A percentile compares a stretch with the other conserved stretches of the same genome.
Evolutionary conservation across 2,329 filamentous ascomycete species (phyloP).

Genomic region (Fusarium sp.): DNA sequence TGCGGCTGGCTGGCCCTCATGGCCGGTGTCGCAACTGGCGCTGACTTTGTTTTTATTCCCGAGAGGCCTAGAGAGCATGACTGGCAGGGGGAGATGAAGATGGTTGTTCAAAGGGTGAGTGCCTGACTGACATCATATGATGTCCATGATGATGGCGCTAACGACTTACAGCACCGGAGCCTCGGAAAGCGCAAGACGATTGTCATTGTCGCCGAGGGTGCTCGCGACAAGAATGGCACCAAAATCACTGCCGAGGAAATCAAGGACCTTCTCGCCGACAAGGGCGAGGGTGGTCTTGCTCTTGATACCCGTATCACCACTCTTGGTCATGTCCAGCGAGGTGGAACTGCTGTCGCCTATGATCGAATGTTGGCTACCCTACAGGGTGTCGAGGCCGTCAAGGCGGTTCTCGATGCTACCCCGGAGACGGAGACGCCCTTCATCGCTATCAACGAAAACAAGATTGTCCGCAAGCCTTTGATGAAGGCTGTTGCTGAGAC

Average conservation of each 20-base stretch:
- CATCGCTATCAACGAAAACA: constrained; percentile 97
- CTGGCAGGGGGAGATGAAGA: constrained; percentile 91
- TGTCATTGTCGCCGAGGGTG: constrained; percentile 96
- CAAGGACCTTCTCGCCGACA: constrained; percentile 86
- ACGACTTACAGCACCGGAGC: constrained; percentile 74
- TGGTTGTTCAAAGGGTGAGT: constrained; percentile 76
- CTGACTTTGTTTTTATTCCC: constrained; percentile 97
- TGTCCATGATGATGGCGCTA: constrained; percentile 13
- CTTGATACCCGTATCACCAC: constrained; percentile 96
- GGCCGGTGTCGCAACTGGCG: constrained; percentile 93
- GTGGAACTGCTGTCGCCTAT: constrained; percentile 91
- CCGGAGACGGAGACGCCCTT: constrained; percentile 92
- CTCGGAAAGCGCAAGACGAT: constrained; percentile 97
- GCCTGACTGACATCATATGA: background rate
- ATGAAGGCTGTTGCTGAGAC: constrained; percentile 91
- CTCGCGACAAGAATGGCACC: constrained; percentile 84
- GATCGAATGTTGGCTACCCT: constrained; percentile 93
- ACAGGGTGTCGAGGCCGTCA: constrained; percentile 94
- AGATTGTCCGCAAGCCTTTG: constrained; percentile 90
- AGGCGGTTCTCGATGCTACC: constrained; percentile 88
- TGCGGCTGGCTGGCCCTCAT: constrained; percentile 98
- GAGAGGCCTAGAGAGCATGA: constrained; percentile 89
- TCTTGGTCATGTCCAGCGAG: constrained; percentile 96
- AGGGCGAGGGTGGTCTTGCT: constrained; percentile 72
- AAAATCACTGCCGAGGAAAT: constrained; percentile 86